Evolutionary conservation across 2,329 filamentous ascomycete genomes (phyloP).

Genomic region (Claviceps spartinae): DNA sequence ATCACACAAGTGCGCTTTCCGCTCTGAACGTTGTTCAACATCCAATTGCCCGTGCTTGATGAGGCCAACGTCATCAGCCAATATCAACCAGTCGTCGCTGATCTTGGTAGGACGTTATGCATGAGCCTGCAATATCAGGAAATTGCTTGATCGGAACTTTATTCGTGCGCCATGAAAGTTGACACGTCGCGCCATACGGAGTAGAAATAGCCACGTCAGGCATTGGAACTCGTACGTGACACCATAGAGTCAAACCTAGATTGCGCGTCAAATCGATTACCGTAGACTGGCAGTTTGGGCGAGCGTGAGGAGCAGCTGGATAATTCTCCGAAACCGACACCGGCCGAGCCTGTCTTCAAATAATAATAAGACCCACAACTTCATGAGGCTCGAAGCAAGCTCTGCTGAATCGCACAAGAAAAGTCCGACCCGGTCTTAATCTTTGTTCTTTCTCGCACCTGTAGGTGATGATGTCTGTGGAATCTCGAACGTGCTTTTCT

Average conservation of each 20-base stretch:
- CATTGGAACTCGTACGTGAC: constrained; percentile 44
- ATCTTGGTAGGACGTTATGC: constrained; percentile 15
- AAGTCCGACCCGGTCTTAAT: constrained; percentile 44
- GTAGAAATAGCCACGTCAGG: constrained; percentile 32
- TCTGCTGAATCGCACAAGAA: constrained; percentile 30
- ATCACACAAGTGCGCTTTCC: too few relatives aligned
- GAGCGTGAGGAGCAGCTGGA: constrained; percentile 13
- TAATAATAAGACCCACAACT: constrained; percentile 23
- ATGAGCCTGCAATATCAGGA: constrained; percentile 22
- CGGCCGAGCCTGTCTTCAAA: constrained; percentile 1
- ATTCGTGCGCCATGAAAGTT: constrained; percentile 45
- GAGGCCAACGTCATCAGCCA: too few relatives aligned
- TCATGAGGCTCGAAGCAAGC: constrained; percentile 46
- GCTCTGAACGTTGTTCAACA: too few relatives aligned
- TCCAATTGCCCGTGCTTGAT: too few relatives aligned
- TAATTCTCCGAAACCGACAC: constrained; percentile 33
- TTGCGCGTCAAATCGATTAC: constrained; percentile 28
- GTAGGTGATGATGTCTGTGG: constrained; percentile 14
- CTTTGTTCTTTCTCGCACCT: not conserved
- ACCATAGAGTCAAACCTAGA: constrained; percentile 34
- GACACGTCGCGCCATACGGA: constrained; percentile 54
- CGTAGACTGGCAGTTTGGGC: constrained; percentile 49
- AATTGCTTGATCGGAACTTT: not conserved
- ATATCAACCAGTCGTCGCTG: too few relatives aligned
- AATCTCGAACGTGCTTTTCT: constrained; percentile 33